A percentile compares a stretch with the other conserved stretches of the same genome.
These are phyloP conservation scores for Cystofilobasidium capitatum DNA, from an alignment of 768 basidiomycete genomes.

Conservation along the genomic window DNA sequence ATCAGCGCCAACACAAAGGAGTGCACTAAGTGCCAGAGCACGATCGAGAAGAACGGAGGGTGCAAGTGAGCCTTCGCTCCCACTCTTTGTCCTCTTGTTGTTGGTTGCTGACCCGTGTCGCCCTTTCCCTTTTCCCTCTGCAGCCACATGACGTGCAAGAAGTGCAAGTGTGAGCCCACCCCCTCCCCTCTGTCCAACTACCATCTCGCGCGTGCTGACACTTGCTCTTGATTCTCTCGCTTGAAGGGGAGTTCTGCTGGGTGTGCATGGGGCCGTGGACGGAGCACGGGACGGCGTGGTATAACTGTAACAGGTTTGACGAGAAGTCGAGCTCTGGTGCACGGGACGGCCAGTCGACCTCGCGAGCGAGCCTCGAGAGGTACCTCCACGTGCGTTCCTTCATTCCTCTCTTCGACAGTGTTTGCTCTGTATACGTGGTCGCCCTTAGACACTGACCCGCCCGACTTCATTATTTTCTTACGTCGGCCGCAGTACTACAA, in stretches of 20 bases:
- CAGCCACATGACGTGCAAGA: conserved; percentile 99
- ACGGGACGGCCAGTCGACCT: conserved; percentile 81
- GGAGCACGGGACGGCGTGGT: conserved; percentile 95
- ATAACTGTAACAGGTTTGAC: conserved; percentile 94
- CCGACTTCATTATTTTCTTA: not conserved
- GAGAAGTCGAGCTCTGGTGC: conserved; percentile 77
- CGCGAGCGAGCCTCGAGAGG: conserved; percentile 81
- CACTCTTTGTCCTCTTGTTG: not conserved
- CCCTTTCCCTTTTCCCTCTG: conserved; percentile 21
- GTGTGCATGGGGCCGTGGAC: conserved; percentile 99
- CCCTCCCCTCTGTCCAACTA: not conserved
- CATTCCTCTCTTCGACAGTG: not conserved
- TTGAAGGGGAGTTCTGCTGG: conserved; percentile 68
- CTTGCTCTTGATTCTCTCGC: too few relatives aligned
- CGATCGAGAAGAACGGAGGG: conserved; percentile 99
- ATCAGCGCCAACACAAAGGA: conserved; percentile 99
- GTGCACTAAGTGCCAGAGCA: conserved; percentile 87
- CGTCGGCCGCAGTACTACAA: conserved; percentile 78
- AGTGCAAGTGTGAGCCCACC: conserved; percentile 64
- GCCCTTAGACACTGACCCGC: not conserved
- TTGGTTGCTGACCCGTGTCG: not conserved
- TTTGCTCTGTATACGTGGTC: not conserved
- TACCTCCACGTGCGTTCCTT: conserved; percentile 67
- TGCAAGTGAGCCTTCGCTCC: conserved; percentile 68
- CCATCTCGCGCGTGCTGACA: too few relatives aligned